Evolutionary conservation across 1,284 basidiomycete species (phyloP).

Genomic region (Ceratobasidium sp.): DNA sequence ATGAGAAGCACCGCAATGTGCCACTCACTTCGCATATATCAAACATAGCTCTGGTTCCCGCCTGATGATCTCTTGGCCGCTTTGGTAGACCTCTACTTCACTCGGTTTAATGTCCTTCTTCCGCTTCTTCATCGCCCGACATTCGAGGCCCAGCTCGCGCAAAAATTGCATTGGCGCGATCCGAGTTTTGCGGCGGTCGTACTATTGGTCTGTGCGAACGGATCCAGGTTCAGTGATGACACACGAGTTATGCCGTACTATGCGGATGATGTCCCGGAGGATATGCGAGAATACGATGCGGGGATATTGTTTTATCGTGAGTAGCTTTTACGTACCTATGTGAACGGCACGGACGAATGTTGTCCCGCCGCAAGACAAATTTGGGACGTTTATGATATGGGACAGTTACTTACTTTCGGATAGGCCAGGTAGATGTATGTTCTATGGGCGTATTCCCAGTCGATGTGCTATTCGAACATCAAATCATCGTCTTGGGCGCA

Average conservation of each 20-base stretch:
- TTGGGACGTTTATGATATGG: not conserved
- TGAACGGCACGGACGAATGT: not conserved
- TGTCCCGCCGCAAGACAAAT: not conserved
- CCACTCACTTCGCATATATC: not conserved
- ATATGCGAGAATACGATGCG: slow-evolving; percentile 23
- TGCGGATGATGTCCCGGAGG: slow-evolving; percentile 10
- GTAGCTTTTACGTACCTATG: not conserved
- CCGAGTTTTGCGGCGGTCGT: slow-evolving; percentile 52
- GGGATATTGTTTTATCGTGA: slow-evolving; percentile 33
- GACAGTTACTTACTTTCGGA: not conserved
- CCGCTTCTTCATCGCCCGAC: slow-evolving; percentile 52
- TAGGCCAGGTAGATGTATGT: slow-evolving; percentile 34
- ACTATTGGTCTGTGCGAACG: slow-evolving; percentile 53
- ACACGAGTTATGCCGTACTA: slow-evolving; percentile 45
- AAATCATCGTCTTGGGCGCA: slow-evolving; percentile 25
- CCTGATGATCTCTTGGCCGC: slow-evolving; percentile 46
- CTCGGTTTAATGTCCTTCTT: slow-evolving; percentile 47
- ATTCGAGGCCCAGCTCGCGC: slow-evolving; percentile 50
- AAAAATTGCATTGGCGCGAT: slow-evolving; percentile 49
- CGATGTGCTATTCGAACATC: slow-evolving; percentile 30
- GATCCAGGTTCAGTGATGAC: slow-evolving; percentile 52
- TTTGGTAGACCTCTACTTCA: slow-evolving; percentile 54
- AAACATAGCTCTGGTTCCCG: slow-evolving; percentile 29
- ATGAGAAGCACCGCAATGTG: not conserved
- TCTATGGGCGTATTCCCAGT: slow-evolving; percentile 29